Evolutionary conservation across 345 rosid species (phyloP).

Genomic region (Bruguiera parviflora): DNA sequence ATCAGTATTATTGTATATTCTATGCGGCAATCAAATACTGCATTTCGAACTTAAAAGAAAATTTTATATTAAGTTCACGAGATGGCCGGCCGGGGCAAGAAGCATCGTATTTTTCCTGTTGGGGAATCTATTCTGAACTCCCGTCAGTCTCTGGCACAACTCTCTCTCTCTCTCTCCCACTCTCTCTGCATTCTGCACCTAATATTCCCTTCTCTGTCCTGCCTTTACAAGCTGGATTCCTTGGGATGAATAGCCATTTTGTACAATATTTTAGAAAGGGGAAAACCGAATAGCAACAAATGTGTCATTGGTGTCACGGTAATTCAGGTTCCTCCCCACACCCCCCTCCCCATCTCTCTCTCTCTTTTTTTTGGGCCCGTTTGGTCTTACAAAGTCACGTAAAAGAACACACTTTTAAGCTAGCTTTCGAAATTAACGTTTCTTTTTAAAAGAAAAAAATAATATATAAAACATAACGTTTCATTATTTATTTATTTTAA

Average conservation of each 20-base stretch:
- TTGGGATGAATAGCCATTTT: conserved; percentile 13
- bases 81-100: conserved; percentile 9
- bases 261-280: neutral
- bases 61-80: conserved; percentile 12
- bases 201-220: conserved; percentile 38
- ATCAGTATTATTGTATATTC: no score
- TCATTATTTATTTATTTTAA: no score
- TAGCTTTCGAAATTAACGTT: no score
- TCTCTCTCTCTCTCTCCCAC: conserved; percentile 6
- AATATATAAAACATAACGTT: no score
- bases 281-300: no score
- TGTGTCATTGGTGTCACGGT: neutral
- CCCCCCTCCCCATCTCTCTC: no score
- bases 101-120: conserved; percentile 17
- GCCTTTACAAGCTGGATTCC: conserved; percentile 18
- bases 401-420: no score
- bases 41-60: neutral
- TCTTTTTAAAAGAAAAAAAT: no score
- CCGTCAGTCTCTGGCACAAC: conserved; percentile 28
- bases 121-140: conserved; percentile 43
- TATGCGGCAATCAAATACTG: no score
- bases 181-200: conserved; percentile 20
- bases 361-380: neutral
- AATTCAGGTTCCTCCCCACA: neutral
- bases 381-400: no score